Conservation (phyloP, 2,329 filamentous ascomycete species). For the Neopestalotiopsis clavispora region DNA sequence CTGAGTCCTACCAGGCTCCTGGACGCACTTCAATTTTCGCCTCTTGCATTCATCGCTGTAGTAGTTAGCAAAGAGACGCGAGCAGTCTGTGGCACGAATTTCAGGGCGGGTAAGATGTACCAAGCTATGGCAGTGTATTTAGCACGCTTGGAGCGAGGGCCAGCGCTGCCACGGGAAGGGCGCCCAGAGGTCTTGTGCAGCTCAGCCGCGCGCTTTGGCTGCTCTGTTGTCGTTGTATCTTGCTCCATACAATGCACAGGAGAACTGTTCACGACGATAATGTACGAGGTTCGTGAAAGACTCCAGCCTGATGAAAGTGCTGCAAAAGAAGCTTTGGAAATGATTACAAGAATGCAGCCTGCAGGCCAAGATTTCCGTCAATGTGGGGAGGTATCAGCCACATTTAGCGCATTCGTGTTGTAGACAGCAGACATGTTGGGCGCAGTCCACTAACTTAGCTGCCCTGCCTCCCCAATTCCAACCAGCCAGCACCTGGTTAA, state of each 20-base stretch:
- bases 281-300: neutral
- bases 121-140: slow-evolving; percentile 14
- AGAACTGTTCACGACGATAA: neutral
- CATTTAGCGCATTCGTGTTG: neutral
- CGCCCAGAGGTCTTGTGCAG: neutral
- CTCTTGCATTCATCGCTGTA: slow-evolving; percentile 11
- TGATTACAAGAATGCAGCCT: neutral
- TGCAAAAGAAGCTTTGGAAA: neutral
- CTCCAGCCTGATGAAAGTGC: neutral
- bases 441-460: neutral
- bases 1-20: neutral
- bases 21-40: slow-evolving; percentile 10
- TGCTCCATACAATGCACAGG: neutral
- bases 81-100: too few relatives aligned
- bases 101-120: neutral
- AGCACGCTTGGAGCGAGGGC: slow-evolving; percentile 10
- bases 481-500: neutral
- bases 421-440: neutral
- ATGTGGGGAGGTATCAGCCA: neutral
- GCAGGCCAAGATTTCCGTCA: neutral
- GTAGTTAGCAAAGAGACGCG: neutral
- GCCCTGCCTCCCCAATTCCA: neutral
- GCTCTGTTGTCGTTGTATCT: neutral
- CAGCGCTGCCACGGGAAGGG: neutral
- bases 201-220: neutral